Evolutionary conservation across 2,329 filamentous ascomycete species (phyloP).

Genomic region (Aspergillus caelatus): DNA sequence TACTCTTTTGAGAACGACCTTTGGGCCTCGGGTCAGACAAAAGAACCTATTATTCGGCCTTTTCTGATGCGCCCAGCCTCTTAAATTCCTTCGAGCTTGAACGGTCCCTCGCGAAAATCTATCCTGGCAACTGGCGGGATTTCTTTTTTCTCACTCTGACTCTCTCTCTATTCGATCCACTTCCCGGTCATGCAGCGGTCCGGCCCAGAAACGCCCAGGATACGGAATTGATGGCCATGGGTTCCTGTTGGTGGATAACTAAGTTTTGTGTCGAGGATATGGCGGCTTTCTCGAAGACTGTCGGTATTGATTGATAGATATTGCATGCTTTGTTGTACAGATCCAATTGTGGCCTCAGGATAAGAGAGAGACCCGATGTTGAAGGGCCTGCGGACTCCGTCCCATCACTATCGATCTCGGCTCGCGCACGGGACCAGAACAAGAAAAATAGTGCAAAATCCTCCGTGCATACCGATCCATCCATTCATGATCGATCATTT

Average conservation of each 20-base stretch:
- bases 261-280: not conserved
- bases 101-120: not conserved
- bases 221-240: not conserved
- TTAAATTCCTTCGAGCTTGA: slow-evolving; percentile 6
- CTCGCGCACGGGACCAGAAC: slow-evolving; percentile 21
- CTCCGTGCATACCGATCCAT: slow-evolving; percentile 18
- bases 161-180: slow-evolving; percentile 30
- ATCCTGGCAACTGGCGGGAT: slow-evolving; percentile 4
- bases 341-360: slow-evolving; percentile 1
- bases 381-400: not conserved
- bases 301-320: not conserved
- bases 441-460: slow-evolving; percentile 22
- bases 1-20: slow-evolving; percentile 13
- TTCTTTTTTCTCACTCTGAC: not conserved
- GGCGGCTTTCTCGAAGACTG: not conserved
- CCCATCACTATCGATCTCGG: slow-evolving; percentile 1
- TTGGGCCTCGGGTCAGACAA: not conserved
- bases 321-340: not conserved
- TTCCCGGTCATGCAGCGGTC: slow-evolving; percentile 42
- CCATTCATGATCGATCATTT: slow-evolving; percentile 23
- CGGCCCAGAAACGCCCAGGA: slow-evolving; percentile 35
- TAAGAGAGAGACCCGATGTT: not conserved
- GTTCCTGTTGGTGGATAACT: slow-evolving; percentile 6
- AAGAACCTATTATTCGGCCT: slow-evolving; percentile 4
- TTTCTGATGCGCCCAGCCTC: slow-evolving; percentile 22